Base-by-base conservation (phyloP, 352 stramenopile species). In the Globisporangium paroecandrum region DNA sequence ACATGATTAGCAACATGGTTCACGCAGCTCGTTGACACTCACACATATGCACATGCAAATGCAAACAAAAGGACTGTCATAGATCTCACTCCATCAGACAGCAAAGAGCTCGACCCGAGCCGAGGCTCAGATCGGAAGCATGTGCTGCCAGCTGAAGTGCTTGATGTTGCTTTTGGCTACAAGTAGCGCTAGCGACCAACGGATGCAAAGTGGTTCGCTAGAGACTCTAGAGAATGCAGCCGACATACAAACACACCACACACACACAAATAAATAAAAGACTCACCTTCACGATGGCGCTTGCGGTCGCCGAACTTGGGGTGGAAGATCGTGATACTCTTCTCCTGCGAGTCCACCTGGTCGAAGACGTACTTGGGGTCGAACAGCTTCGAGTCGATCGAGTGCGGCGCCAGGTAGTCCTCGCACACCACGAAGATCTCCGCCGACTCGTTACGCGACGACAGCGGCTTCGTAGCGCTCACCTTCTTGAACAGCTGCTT, bases 381-480 rank as follows among this genome's bases (percentile, higher is more conserved):
- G 59, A 99, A 96, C 27, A 99, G 84, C 66, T 98, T 94, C 1
- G 97, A 82, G 78, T 99, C 98, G 71, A 99, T 99, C 56, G 97
- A 98, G 64, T 98, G 87, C 1, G 98, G 97, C 4, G 91, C 94
- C 47, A 98, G 76, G 77, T 98, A 99, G 34, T 95, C 85, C 67
- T 95, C 77, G 76, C 97, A 99, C 1, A 99, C 94, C 20, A 99
- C 95, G 78, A 99, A 99, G 74, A 99, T 99, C 82, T 99, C 98
- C n/a, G 98, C 98, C 12, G 96, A 99, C 71, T 99, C 97, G 70
- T 94, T 97, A 80, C 98, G 93, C 64, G 91, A 99, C 10, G 96
- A 98, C 38, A 97, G 84, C n/a, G 98, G 98, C 82, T 99, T 99
- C 58, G 98, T 98, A 0, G 97, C 97, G 69, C 97, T 92, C 12